Conservation (phyloP, 2,329 filamentous ascomycete species). For the Pseudogymnoascus sp. region DNA sequence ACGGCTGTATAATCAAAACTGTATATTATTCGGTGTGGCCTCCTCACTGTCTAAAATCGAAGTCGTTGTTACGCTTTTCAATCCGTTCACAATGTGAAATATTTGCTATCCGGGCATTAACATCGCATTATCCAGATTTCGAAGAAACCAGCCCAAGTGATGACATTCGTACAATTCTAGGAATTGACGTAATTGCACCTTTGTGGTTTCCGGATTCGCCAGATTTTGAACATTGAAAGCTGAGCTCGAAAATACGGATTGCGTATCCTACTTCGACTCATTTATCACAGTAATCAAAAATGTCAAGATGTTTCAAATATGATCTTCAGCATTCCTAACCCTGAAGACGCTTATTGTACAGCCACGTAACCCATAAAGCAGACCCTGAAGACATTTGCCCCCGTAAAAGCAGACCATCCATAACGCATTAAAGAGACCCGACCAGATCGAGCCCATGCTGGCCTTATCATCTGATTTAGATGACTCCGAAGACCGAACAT, state of each 20-base stretch:
- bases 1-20: not conserved
- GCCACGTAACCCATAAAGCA: slow-evolving; percentile 60
- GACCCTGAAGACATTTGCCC: slow-evolving; percentile 62
- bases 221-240: not conserved
- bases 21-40: not conserved
- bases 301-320: slow-evolving; percentile 10
- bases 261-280: not conserved
- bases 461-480: slow-evolving; percentile 25
- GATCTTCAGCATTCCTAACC: slow-evolving; percentile 28
- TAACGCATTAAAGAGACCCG: slow-evolving; percentile 58
- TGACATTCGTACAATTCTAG: not conserved
- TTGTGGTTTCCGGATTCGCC: not conserved
- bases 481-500: slow-evolving; percentile 41
- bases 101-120: not conserved
- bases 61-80: not conserved
- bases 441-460: slow-evolving; percentile 23
- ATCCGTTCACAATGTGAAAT: not conserved
- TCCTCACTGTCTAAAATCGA: not conserved
- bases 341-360: slow-evolving; percentile 54
- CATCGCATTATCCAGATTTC: not conserved
- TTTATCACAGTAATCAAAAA: not conserved
- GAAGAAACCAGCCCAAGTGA: not conserved
- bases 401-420: slow-evolving; percentile 58
- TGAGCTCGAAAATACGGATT: not conserved
- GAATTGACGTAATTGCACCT: not conserved